Base-by-base conservation (phyloP, 345 rosid species). In the Aquilaria sinensis region DNA sequence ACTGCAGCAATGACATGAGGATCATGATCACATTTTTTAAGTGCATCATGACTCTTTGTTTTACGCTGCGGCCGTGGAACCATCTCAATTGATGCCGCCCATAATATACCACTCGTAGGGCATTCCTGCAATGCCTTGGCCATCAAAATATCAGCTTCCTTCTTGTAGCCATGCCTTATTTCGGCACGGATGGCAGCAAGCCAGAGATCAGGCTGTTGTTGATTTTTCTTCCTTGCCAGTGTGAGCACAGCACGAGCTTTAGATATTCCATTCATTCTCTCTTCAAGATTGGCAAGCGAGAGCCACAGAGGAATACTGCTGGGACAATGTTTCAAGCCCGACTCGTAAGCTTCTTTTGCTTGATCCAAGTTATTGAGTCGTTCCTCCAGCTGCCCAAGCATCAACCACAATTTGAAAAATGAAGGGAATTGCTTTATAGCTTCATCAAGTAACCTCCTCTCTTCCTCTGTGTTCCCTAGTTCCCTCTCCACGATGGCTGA, bases 401-500 rank as follows among this genome's bases (percentile, higher is more conserved):
- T 92, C 81, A 92, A 72, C 98, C 98, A 87, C 70, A 92, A 67
- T 73, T 92, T 89, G 74, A 83, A 89, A 77, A 85, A 92, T 4
- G 85, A 85, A 30, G 93, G 85, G 80, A 92, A 92, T 56, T 68
- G 79, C 67, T 84, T 81, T 82, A 89, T 76, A 15, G 95, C 98
- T 81, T 87, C 96, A 61, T 81, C 83, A 52, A 92, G 85, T 73
- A 92, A 69, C 61, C 78, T 83, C 76, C 89, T 87, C 81, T 89
- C 98, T 71, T 85, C 96, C 16, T 75, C 84, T 10, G 66, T 72
- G 64, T 85, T 85, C 16, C 92, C 96, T 61, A 89, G 59, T 67
- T 92, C 98, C 59, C 98, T 85, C 81, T 89, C 98, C 9, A 92
- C 98, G 62, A 89, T 87, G 50, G 96, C 96, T 53, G 98, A 92